phyloP scores from a whole-genome alignment of 305 asterid genomes.

The Withania somnifera region DNA sequence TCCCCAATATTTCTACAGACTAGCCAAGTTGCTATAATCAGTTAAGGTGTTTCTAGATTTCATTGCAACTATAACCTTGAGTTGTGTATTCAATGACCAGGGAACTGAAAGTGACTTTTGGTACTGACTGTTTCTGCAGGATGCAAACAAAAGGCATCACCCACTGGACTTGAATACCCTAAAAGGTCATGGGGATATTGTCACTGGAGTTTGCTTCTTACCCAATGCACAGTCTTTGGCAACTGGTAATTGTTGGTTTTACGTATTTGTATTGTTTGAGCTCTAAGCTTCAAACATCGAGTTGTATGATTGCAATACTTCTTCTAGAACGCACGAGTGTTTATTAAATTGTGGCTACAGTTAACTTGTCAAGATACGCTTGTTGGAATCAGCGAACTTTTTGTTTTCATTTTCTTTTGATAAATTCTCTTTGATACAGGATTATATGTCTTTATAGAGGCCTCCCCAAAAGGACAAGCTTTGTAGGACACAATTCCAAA shows the following conservation, averaged over 20 bases:
- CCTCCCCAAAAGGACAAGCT: neutral
- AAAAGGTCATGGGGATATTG: slow-evolving; percentile 95
- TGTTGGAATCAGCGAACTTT: neutral
- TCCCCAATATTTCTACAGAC: neutral
- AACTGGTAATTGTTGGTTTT: slow-evolving; percentile 43
- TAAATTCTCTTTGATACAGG: neutral
- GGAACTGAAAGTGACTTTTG: slow-evolving; percentile 6
- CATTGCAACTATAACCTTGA: neutral
- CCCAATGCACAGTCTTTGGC: slow-evolving; percentile 75
- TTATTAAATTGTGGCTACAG: neutral
- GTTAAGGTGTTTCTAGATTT: neutral
- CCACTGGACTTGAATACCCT: slow-evolving; percentile 91
- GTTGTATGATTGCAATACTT: neutral
- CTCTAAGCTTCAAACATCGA: neutral
- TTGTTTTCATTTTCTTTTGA: neutral
- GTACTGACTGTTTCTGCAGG: slow-evolving; percentile 41
- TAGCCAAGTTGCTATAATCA: neutral
- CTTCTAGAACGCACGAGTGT: neutral
- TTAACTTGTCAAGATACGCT: neutral
- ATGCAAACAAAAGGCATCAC: slow-evolving; percentile 74
- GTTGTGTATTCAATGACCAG: slow-evolving; percentile 3
- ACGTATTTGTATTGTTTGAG: neutral
- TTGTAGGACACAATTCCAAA: neutral
- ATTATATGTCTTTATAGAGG: neutral
- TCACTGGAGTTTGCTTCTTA: slow-evolving; percentile 76